A percentile compares a stretch with the other conserved stretches of the same genome.
phyloP scores from a whole-genome alignment of 257 asterid genomes.

The Lavandula angustifolia region DNA sequence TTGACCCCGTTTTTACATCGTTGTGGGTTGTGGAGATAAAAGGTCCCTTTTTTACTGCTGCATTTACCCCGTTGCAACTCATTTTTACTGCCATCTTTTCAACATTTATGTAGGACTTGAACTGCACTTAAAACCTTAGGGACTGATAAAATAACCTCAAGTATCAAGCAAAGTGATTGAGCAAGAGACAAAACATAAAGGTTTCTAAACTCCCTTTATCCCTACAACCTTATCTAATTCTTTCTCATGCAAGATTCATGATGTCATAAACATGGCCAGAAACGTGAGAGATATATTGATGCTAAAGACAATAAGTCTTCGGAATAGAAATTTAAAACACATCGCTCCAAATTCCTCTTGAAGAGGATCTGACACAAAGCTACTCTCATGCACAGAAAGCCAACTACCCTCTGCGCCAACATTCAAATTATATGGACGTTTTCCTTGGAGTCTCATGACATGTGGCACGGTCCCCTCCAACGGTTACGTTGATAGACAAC shows the following conservation, averaged over 20 bases:
- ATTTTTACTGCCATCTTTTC: conserved; percentile 49
- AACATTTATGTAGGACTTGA: conserved; percentile 43
- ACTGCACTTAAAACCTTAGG: conserved; percentile 16
- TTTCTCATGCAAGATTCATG: neutral
- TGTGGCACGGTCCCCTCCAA: too few species aligned
- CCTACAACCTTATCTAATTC: neutral
- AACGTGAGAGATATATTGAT: too few species aligned
- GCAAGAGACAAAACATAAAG: conserved; percentile 25
- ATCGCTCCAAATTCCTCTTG: too few species aligned
- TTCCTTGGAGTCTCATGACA: too few species aligned
- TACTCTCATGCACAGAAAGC: too few species aligned
- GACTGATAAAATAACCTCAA: conserved; percentile 15
- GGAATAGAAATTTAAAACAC: too few species aligned
- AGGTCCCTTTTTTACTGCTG: conserved; percentile 53
- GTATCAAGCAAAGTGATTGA: conserved; percentile 21
- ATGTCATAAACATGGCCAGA: neutral
- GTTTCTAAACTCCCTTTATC: conserved; percentile 10
- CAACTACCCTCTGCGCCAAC: too few species aligned
- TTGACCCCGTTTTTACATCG: too few species aligned
- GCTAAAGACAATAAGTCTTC: too few species aligned
- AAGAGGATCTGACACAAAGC: too few species aligned
- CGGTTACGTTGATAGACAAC: too few species aligned
- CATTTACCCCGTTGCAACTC: conserved; percentile 54
- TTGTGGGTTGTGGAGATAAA: conserved; percentile 45
- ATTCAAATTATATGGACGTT: too few species aligned